phyloP scores from a whole-genome alignment of 2,329 filamentous ascomycete species.

The Fusarium sp. region DNA sequence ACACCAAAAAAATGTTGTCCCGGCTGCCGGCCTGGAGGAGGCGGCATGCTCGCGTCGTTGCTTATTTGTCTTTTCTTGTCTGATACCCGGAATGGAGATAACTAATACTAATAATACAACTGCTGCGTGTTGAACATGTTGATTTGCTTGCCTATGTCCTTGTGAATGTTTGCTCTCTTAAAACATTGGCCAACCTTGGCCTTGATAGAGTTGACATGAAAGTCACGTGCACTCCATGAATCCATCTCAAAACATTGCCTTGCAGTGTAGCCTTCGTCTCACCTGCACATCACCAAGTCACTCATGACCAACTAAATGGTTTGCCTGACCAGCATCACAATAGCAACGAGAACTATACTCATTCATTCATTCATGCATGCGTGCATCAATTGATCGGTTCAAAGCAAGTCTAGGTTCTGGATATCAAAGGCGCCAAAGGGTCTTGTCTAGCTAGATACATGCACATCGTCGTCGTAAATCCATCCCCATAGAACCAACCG shows the following conservation, averaged over 20 bases:
- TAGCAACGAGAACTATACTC: too few relatives aligned
- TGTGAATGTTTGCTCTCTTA: not conserved
- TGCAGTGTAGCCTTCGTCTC: not conserved
- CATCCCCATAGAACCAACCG: not conserved
- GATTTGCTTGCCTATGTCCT: not conserved
- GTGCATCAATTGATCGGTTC: not conserved
- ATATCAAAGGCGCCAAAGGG: not conserved
- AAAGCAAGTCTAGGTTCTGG: not conserved
- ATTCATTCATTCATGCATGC: not conserved
- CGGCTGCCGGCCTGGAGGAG: conserved; percentile 29
- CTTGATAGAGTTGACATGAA: not conserved
- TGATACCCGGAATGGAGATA: conserved; percentile 57
- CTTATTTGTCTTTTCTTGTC: conserved; percentile 49
- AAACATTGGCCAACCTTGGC: not conserved
- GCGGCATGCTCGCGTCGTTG: conserved; percentile 40
- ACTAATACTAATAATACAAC: conserved; percentile 60
- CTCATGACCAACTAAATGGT: not conserved
- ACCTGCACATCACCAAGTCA: not conserved
- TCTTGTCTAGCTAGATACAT: conserved; percentile 20
- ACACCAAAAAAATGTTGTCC: conserved; percentile 34
- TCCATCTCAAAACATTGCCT: not conserved
- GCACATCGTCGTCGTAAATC: conserved; percentile 1
- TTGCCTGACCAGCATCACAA: not conserved
- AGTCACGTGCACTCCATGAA: not conserved
- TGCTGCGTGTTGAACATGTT: conserved; percentile 49